phyloP scores from a whole-genome alignment of 306 rosid genomes.

The Abrus pulchellus region DNA sequence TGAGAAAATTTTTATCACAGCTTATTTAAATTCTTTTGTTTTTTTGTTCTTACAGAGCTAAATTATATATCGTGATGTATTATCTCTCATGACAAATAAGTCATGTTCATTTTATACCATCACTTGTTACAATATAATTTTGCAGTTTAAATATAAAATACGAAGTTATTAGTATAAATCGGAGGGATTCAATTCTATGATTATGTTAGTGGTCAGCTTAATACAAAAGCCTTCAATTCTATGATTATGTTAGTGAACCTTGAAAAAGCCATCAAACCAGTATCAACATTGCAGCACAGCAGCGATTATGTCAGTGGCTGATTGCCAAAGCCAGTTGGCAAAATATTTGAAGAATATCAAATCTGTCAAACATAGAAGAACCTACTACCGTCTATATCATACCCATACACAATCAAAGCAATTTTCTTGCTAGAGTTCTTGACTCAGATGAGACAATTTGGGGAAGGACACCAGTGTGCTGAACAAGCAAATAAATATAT shows the following conservation, averaged over 20 bases:
- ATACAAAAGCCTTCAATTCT: neutral
- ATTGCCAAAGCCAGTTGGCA: slow-evolving; percentile 1
- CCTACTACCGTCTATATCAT: slow-evolving; percentile 17
- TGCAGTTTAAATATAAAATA: neutral
- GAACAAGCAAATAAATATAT: slow-evolving; percentile 6
- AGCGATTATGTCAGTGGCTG: neutral
- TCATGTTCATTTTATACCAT: neutral
- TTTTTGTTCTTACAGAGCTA: neutral
- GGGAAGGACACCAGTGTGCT: neutral
- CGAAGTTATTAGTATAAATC: neutral
- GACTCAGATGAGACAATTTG: slow-evolving; percentile 2
- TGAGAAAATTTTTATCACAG: neutral
- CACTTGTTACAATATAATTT: neutral
- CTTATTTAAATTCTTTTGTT: neutral
- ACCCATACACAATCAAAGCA: slow-evolving; percentile 18
- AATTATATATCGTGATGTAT: neutral
- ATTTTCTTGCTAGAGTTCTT: neutral
- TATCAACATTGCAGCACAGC: neutral
- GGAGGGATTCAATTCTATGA: neutral
- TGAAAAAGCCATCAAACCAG: slow-evolving; percentile 12
- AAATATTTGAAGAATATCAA: slow-evolving; percentile 19
- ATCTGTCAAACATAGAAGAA: slow-evolving; percentile 10
- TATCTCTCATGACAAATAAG: neutral
- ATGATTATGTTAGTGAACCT: neutral
- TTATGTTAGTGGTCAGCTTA: neutral